Base-by-base conservation (phyloP, 2,329 filamentous ascomycete species). In the Colletotrichum spaethianum region DNA sequence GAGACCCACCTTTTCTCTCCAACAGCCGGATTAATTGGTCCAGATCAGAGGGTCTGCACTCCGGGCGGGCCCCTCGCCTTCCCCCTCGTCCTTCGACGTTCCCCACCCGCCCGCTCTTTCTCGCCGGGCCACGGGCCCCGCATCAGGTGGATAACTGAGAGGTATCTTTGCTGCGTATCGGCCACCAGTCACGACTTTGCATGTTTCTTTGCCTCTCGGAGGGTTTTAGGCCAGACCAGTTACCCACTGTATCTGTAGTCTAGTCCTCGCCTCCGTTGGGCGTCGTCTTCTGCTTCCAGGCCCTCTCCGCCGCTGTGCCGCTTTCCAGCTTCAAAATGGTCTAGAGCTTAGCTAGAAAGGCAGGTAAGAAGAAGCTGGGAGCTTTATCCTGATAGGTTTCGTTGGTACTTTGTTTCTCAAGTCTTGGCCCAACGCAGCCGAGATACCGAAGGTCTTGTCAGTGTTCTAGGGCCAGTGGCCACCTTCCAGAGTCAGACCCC, bases 51-150 rank as follows among this genome's bases (percentile, higher is more conserved):
- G 36, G 33, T 26, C 57, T 59, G 64, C 64, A 42, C 50, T 52
- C 64, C 36, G 57, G 63, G 63, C 40, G 40, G 68, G 40, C 48
- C 63, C 50, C 50, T 61, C 62, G 11, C 23, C 44, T 63, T 50
- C 16, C 56, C 33, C 26, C 28, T 42, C 57, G 23, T 28, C 52
- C 38, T 63, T 52, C 46, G 46, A 33, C 16, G n/a, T 60, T 53
- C 53, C 53, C 65, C 65, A 63, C 65, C 65, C 62, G 31, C 65
- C 69, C 65, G 59, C 59, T 72, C 64, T 69, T 69, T 63, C 23
- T 61, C 46, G 44, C 59, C 65, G 65, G 57, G 44, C 57, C 65
- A 69, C 50, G 52, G 53, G 65, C 69, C 69, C 65, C 69, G 53
- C 69, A 71, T 33, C 36, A 56, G 36, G 50, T 71, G 68, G 67